Base-by-base conservation (phyloP, 2,329 filamentous ascomycete species). In the Cryphonectria carpinicola region DNA sequence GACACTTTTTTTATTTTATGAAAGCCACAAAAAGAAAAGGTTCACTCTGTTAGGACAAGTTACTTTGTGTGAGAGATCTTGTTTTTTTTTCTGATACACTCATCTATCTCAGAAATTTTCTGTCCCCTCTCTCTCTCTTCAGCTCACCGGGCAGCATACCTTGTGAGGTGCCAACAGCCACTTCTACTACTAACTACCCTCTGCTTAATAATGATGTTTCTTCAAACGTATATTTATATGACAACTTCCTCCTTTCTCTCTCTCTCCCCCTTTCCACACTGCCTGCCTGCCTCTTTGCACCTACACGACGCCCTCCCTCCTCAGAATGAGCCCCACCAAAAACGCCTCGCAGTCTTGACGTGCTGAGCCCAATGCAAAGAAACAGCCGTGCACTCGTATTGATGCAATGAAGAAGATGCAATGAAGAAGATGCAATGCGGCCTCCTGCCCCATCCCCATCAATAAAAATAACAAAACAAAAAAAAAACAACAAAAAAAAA, bases 311-410 rank as follows among this genome's bases (percentile, higher is more conserved):
- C 37, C 37, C 37, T 39, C 28, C 32, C 58, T 17, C 10, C 3
- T 35, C 32, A 39, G 25, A 49, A 60, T 46, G 39, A 54, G 37
- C 43, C 13, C 61, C 25, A 32, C 67, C 63, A 39, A 22, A 32
- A 66, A 72, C 70, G 68, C 70, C 70, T 62, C 65, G 70, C 70
- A 70, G 41, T 68, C 43, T 72, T 72, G 68, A 67, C 67, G 69
- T 61, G 65, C 62, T 54, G 35, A 61, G 49, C 49, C 66, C 69
- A 68, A 71, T 71, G 69, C 69, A 71, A 66, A 32, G 32, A 65
- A 61, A 61, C 69, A 71, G 61, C 69, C 69, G 65, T 71, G 69
- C 69, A 65, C 32, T 61, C 56, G 46, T 64, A 61, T 68, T 17
- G 69, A 71, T 63, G 69, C 61, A 43, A 49, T 58, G 49, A 65